These are phyloP conservation scores for Aspergillus vadensis DNA, from an alignment of 2,329 filamentous ascomycete genomes.

Conservation along the genomic window DNA sequence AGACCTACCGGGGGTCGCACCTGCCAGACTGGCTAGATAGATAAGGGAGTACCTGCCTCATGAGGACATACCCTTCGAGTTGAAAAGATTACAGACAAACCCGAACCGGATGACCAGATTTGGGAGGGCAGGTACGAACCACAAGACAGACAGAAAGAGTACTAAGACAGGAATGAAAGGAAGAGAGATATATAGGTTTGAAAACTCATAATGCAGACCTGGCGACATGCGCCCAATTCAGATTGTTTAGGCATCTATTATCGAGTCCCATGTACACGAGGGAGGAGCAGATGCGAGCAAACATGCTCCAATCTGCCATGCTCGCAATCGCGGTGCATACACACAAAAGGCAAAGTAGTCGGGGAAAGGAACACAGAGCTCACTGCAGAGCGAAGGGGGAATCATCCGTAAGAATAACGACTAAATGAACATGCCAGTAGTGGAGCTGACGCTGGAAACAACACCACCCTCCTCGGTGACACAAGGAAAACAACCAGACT, in stretches of 20 bases:
- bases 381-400: slow-evolving; percentile 27
- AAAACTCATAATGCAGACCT: background rate
- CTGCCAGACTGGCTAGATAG: background rate
- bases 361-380: slow-evolving; percentile 13
- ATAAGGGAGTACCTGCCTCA: background rate
- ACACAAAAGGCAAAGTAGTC: background rate
- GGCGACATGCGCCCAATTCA: slow-evolving; percentile 6
- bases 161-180: background rate
- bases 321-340: background rate
- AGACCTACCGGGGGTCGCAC: background rate
- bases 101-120: background rate
- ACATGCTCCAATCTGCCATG: background rate
- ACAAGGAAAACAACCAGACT: slow-evolving; percentile 13
- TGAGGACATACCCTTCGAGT: background rate
- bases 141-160: background rate
- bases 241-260: slow-evolving; percentile 3
- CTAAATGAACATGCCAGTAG: slow-evolving; percentile 16
- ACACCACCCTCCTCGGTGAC: slow-evolving; percentile 4
- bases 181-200: background rate
- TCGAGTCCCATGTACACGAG: slow-evolving; percentile 6
- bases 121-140: background rate
- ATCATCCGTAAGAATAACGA: slow-evolving; percentile 30
- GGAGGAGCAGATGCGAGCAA: background rate
- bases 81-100: too few species aligned
- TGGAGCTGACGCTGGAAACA: background rate